phyloP scores from a whole-genome alignment of 2,329 filamentous ascomycete genomes.

The Fusarium austroafricanum region DNA sequence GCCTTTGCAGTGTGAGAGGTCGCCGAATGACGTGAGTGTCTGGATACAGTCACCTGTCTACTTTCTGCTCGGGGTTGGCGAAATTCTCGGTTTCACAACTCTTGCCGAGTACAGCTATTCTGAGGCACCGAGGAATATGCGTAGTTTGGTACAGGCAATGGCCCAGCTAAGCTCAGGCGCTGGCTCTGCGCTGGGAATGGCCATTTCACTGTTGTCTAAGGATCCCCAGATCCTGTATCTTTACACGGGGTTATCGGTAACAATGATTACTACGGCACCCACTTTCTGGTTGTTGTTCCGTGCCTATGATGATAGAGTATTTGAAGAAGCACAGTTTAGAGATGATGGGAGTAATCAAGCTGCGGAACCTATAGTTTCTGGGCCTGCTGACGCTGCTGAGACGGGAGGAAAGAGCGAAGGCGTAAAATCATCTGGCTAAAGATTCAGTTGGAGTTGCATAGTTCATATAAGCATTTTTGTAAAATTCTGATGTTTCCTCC shows the following conservation, averaged over 20 bases:
- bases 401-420: background rate
- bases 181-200: conserved; percentile 4
- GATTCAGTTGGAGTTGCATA: too few relatives aligned
- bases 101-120: conserved; percentile 2
- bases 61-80: background rate
- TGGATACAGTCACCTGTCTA: conserved; percentile 2
- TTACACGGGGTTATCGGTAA: background rate
- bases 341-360: background rate
- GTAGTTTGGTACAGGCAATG: background rate
- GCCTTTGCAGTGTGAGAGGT: background rate
- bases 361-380: background rate
- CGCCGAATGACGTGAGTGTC: conserved; percentile 3
- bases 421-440: background rate
- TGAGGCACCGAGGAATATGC: background rate
- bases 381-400: background rate
- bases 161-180: conserved; percentile 1
- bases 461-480: too few relatives aligned
- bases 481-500: too few relatives aligned
- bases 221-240: conserved; percentile 1
- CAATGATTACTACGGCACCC: background rate
- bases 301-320: background rate
- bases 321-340: background rate
- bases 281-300: background rate
- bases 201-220: background rate
- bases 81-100: conserved; percentile 3